Percentiles rank a stretch among this genome's conserved stretches.
These are phyloP conservation scores for Kockiozyma suomiensis DNA, from an alignment of 805 yeast genomes.

Conservation along the genomic window DNA sequence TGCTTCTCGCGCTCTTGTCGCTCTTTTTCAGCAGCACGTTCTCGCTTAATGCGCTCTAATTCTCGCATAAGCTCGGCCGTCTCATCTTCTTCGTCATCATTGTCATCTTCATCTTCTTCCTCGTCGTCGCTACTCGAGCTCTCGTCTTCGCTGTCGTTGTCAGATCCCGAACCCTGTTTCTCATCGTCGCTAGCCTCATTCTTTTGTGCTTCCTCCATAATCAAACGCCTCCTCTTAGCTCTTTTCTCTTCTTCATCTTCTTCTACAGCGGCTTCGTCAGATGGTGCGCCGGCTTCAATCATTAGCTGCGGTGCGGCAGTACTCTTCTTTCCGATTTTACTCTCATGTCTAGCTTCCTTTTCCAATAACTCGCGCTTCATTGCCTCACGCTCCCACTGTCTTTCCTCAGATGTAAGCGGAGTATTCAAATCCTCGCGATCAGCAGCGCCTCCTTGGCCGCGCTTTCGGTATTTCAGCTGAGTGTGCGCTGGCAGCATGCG, in stretches of 20 bases:
- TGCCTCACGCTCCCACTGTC: constrained; percentile 32
- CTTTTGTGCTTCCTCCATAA: constrained; percentile 30
- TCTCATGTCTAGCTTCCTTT: constrained; percentile 33
- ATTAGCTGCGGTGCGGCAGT: constrained; percentile 7
- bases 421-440: constrained; percentile 31
- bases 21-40: constrained; percentile 39
- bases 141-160: constrained; percentile 17
- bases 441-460: constrained; percentile 43
- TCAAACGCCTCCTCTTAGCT: constrained; percentile 26
- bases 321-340: constrained; percentile 22
- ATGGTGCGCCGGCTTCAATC: constrained; percentile 10
- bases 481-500: constrained; percentile 59
- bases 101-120: constrained; percentile 35
- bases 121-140: constrained; percentile 13
- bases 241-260: constrained; percentile 20
- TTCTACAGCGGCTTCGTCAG: background rate
- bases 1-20: constrained; percentile 34
- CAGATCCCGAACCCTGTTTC: constrained; percentile 4
- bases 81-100: constrained; percentile 42
- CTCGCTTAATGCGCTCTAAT: constrained; percentile 43
- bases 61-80: constrained; percentile 41
- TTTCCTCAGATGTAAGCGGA: constrained; percentile 21
- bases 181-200: constrained; percentile 21
- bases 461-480: constrained; percentile 51
- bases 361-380: constrained; percentile 37